Evolutionary conservation across 169 alveolate species (phyloP), one percentile per base, ranked within the genome.

Genomic region (Cryptosporidium muris): DNA sequence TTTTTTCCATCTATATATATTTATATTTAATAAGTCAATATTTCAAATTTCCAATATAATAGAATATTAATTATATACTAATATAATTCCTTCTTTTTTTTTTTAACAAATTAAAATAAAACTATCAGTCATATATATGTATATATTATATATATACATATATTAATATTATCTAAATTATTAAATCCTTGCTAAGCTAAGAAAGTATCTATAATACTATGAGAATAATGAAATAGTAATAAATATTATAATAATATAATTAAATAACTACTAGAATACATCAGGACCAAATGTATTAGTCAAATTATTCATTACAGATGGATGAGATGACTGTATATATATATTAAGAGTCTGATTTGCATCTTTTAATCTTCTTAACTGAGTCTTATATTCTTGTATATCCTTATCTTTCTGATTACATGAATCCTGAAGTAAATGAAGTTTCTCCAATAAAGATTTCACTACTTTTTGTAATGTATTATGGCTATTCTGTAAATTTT

Each of bases 271-370:
- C 38, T 56, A 74, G 60, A 58, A 74, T 58, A 74, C 60, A 74
- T 74, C 85, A 11, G 85, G 60, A 45, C 85, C 85, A 74, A 74
- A 74, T 74, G 54, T 74, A 74, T 74, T 74, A 64, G 60, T 74
- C 56, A 74, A 58, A 64, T 63, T 74, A 74, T 52, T 74, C 85
- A 74, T 74, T 37, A 74, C 14, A 8, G 85, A 74, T 14, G 85
- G 54, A 49, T 74, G 85, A 42, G 85, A 74, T 2, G 85, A 74
- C 63, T 74, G 85, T n/a, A 74, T 74, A 60, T 74, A 74, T 42
- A 74, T 25, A 58, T 74, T 74, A 63, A 74, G 68, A 37, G 85
- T 74, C 60, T 74, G 74, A 37, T 74, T 74, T 0, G 85, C 85
- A n/a, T 74, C 85, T 2, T 16, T 51, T 34, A 74, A 36, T 63